Percentiles rank a stretch among this genome's conserved stretches.
These are phyloP conservation scores for Suillus luteus DNA, from an alignment of 768 basidiomycete genomes.

Conservation along the genomic window DNA sequence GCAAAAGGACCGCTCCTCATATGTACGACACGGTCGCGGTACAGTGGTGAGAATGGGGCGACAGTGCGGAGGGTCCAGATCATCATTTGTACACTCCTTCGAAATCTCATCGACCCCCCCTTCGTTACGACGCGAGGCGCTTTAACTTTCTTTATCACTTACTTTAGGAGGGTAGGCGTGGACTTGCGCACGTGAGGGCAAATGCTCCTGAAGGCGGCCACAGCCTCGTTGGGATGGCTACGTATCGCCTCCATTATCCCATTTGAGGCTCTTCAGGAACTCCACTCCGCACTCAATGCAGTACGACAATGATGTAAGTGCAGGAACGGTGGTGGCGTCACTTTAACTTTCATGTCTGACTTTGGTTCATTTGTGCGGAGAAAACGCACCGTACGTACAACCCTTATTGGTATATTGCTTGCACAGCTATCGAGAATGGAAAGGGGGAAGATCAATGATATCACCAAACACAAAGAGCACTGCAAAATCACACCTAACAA, in stretches of 20 bases:
- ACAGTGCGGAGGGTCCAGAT: constrained; percentile 11
- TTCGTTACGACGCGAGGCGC: constrained; percentile 5
- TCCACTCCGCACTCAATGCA: constrained; percentile 1
- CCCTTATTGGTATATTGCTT: constrained; percentile 2
- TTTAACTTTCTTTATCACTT: constrained; percentile 11
- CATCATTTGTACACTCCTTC: constrained; percentile 3
- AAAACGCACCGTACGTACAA: constrained; percentile 1
- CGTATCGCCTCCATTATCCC: constrained; percentile 40
- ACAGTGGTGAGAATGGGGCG: constrained; percentile 14
- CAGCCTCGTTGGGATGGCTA: constrained; percentile 31
- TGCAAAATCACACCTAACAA: neutral
- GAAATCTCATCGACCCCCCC: neutral
- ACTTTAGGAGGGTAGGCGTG: neutral
- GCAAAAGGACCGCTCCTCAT: constrained; percentile 7
- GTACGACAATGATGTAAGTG: constrained; percentile 8
- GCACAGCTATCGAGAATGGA: constrained; percentile 7
- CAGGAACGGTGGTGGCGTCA: constrained; percentile 9
- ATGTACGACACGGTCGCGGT: constrained; percentile 12
- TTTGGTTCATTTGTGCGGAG: constrained; percentile 5
- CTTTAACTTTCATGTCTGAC: constrained; percentile 1
- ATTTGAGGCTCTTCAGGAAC: constrained; percentile 22
- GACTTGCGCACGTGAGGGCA: neutral
- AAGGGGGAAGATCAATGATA: constrained; percentile 5
- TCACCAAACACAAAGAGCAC: neutral
- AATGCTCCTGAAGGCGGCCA: constrained; percentile 14